phyloP scores from a whole-genome alignment of 306 rosid genomes.

The Vigna mungo region DNA sequence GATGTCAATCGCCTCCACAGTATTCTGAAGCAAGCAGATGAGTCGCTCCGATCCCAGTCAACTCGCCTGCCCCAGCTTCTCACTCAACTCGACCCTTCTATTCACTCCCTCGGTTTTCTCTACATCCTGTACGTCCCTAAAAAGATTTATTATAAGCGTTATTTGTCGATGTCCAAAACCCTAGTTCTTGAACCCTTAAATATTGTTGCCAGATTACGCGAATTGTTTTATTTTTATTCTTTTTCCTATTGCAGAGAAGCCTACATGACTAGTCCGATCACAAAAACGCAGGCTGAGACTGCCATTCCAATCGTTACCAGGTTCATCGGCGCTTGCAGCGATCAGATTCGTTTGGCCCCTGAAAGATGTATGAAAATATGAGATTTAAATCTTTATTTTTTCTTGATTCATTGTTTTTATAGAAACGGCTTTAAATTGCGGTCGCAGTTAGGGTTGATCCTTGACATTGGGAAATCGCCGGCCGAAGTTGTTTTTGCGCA shows the following conservation, averaged over 20 bases:
- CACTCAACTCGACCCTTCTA: conserved; percentile 69
- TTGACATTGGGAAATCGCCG: too few relatives aligned
- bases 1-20: conserved; percentile 62
- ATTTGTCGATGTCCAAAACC: background rate
- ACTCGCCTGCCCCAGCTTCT: conserved; percentile 62
- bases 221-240: background rate
- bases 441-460: too few relatives aligned
- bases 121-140: conserved; percentile 59
- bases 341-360: conserved; percentile 80
- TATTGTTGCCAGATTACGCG: background rate
- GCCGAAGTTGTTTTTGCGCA: background rate
- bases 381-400: background rate
- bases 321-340: conserved; percentile 70
- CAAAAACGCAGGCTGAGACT: conserved; percentile 66
- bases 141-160: background rate
- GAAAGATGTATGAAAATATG: conserved; percentile 66
- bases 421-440: too few relatives aligned
- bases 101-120: conserved; percentile 80
- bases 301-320: conserved; percentile 56
- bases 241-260: conserved; percentile 73
- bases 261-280: conserved; percentile 48
- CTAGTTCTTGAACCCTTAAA: background rate
- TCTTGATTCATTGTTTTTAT: background rate
- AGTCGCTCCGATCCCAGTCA: conserved; percentile 64
- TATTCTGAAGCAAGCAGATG: conserved; percentile 70